These are phyloP conservation scores for Brassica juncea DNA, from an alignment of 345 rosid species.

Conservation along the genomic window DNA sequence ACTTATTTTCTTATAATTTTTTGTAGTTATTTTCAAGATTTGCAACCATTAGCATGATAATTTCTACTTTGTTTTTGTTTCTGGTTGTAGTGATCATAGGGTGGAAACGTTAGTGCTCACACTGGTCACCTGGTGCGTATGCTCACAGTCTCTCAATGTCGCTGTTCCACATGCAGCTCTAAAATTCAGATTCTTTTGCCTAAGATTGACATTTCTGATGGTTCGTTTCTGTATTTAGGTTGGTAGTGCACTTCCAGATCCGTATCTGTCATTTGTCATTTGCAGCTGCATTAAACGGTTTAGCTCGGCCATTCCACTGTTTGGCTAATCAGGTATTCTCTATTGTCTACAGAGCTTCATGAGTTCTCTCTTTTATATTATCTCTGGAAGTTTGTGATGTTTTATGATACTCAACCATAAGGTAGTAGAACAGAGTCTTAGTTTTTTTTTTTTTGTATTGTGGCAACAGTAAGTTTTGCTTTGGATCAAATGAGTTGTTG, in stretches of 20 bases:
- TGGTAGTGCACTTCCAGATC: slow-evolving; percentile 96
- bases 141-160: slow-evolving; percentile 5
- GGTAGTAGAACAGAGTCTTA: slow-evolving; percentile 9
- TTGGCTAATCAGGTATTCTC: slow-evolving; percentile 90
- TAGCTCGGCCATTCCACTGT: slow-evolving; percentile 99
- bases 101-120: slow-evolving; percentile 99
- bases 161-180: not conserved
- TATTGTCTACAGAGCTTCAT: slow-evolving; percentile 15
- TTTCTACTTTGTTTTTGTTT: not conserved
- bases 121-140: slow-evolving; percentile 83
- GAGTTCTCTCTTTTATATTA: slow-evolving; percentile 13
- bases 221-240: slow-evolving; percentile 54
- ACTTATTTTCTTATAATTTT: not conserved
- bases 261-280: slow-evolving; percentile 63
- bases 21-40: not conserved
- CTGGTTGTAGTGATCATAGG: slow-evolving; percentile 84
- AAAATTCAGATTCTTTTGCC: not conserved
- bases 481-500: too few species aligned
- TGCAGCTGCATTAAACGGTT: slow-evolving; percentile 47
- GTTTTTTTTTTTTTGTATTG: too few species aligned
- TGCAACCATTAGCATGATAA: not conserved
- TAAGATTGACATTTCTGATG: slow-evolving; percentile 1
- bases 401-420: slow-evolving; percentile 9
- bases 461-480: too few species aligned
- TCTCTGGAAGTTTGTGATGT: slow-evolving; percentile 15